Evolutionary conservation across 1,139 yeast species (phyloP).

Genomic region (Nakaseomyces bracarensis): DNA sequence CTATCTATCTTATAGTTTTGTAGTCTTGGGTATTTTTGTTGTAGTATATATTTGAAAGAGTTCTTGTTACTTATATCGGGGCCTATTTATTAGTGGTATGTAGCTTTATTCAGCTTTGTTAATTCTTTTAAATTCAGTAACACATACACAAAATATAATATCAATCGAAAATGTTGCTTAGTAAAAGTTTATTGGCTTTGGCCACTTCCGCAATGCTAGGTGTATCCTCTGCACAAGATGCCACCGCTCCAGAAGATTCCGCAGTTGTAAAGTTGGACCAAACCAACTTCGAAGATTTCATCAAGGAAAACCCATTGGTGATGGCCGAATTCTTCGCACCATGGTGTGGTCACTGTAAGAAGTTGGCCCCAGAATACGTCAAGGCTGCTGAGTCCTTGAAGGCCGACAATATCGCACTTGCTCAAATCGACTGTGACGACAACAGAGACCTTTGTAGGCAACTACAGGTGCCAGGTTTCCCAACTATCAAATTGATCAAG

Average conservation of each 20-base stretch:
- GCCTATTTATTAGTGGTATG: too few relatives aligned
- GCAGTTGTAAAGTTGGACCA: slow-evolving; percentile 76
- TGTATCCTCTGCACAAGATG: slow-evolving; percentile 35
- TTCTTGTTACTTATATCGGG: too few relatives aligned
- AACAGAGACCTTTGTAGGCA: slow-evolving; percentile 72
- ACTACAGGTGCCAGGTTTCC: slow-evolving; percentile 79
- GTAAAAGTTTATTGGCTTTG: slow-evolving; percentile 10
- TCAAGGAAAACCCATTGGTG: slow-evolving; percentile 67
- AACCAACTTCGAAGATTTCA: slow-evolving; percentile 54
- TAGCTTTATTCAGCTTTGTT: neutral
- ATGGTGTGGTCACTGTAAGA: slow-evolving; percentile 99
- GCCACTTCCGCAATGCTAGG: slow-evolving; percentile 11
- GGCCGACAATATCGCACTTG: slow-evolving; percentile 62
- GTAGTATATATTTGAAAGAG: too few relatives aligned
- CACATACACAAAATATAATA: neutral
- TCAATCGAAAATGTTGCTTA: neutral
- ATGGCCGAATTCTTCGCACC: slow-evolving; percentile 96
- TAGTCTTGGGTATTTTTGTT: too few relatives aligned
- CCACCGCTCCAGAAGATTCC: slow-evolving; percentile 71
- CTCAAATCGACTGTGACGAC: slow-evolving; percentile 89
- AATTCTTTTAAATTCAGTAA: neutral
- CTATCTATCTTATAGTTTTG: too few relatives aligned
- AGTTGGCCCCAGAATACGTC: slow-evolving; percentile 82
- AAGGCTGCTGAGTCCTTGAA: slow-evolving; percentile 73
- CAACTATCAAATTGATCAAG: slow-evolving; percentile 80